These are phyloP conservation scores for Fusarium fracticaudum DNA, from an alignment of 2,329 filamentous ascomycete species.

Conservation along the genomic window DNA sequence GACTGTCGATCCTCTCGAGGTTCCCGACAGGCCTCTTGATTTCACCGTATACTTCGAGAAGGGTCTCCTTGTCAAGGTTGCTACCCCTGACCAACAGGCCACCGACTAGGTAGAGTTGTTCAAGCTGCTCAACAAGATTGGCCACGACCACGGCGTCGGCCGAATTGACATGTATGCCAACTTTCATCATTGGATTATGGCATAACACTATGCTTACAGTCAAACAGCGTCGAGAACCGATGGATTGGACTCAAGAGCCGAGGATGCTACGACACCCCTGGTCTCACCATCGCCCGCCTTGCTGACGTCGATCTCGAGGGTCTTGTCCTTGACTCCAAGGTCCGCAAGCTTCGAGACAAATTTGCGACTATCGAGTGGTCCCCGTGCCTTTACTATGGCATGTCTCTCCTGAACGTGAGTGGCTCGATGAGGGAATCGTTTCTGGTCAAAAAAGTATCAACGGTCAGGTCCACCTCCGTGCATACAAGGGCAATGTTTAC, in stretches of 20 bases:
- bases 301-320: constrained; percentile 61
- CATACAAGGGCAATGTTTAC: constrained; percentile 61
- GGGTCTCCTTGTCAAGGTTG: constrained; percentile 73
- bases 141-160: constrained; percentile 71
- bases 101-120: constrained; percentile 75
- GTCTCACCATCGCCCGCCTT: constrained; percentile 38
- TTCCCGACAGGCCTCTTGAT: constrained; percentile 71
- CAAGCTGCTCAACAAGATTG: constrained; percentile 71
- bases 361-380: constrained; percentile 59
- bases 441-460: constrained; percentile 61
- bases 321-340: constrained; percentile 63
- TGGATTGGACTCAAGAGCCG: constrained; percentile 48
- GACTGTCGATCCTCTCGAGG: constrained; percentile 68
- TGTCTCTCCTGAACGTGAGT: constrained; percentile 60
- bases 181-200: neutral
- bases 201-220: neutral
- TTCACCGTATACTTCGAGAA: constrained; percentile 74
- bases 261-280: constrained; percentile 50
- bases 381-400: constrained; percentile 59
- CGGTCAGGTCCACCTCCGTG: constrained; percentile 50
- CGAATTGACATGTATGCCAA: constrained; percentile 61
- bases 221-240: constrained; percentile 55
- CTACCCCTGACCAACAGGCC: constrained; percentile 62
- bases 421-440: constrained; percentile 56
- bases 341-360: constrained; percentile 62